Conservation (phyloP, 208 protist genomes). For the Acanthamoeba lenticulata region DNA sequence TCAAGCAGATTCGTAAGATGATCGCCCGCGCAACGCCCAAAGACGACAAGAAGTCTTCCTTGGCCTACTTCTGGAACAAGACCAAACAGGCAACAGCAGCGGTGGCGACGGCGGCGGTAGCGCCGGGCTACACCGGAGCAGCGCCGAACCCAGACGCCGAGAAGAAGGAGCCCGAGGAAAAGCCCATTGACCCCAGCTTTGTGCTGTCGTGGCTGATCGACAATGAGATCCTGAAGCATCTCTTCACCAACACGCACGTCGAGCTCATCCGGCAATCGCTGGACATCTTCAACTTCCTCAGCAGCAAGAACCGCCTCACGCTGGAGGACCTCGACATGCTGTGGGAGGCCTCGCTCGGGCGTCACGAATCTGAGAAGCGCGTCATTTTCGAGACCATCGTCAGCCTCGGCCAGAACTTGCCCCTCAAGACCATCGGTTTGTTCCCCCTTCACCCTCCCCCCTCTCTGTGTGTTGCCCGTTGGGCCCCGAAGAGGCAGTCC, state of each 20-base stretch:
- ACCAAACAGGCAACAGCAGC: constrained; percentile 60
- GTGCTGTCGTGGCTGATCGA: constrained; percentile 57
- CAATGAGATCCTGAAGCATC: constrained; percentile 57
- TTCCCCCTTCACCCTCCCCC: background rate
- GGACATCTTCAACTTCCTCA: constrained; percentile 52
- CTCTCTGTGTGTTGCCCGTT: background rate
- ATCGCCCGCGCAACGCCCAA: constrained; percentile 60
- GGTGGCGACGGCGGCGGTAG: background rate
- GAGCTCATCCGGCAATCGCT: constrained; percentile 57
- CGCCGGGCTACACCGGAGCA: background rate
- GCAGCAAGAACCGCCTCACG: background rate
- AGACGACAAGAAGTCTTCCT: constrained; percentile 66
- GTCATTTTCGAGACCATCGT: constrained; percentile 69
- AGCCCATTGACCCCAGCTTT: constrained; percentile 63
- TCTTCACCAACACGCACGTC: constrained; percentile 68
- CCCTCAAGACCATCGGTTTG: constrained; percentile 45
- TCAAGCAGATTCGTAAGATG: constrained; percentile 68
- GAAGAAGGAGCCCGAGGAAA: constrained; percentile 48
- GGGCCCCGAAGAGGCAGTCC: too few relatives aligned
- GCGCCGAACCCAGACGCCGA: background rate
- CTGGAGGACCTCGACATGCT: constrained; percentile 64
- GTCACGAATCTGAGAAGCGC: constrained; percentile 64
- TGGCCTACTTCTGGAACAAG: constrained; percentile 67
- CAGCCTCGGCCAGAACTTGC: constrained; percentile 56
- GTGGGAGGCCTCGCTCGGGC: constrained; percentile 67